Evolutionary conservation across 306 rosid species (phyloP).

Genomic region (Fragaria nilgerrensis): DNA sequence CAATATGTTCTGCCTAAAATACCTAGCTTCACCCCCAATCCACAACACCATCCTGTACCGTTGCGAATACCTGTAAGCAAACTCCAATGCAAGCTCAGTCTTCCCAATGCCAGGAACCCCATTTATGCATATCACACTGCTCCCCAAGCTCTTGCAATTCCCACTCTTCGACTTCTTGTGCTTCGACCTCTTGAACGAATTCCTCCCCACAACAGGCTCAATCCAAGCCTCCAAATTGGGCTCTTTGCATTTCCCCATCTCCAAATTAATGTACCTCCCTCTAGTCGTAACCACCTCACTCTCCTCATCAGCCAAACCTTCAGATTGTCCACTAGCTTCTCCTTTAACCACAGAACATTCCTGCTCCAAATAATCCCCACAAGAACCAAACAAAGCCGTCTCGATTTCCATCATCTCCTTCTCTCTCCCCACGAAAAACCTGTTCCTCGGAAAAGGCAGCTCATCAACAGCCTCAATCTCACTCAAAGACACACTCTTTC

Average conservation of each 20-base stretch:
- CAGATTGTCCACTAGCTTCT: constrained; percentile 65
- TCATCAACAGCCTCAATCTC: constrained; percentile 44
- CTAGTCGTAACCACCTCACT: constrained; percentile 39
- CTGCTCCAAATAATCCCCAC: constrained; percentile 42
- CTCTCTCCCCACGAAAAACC: constrained; percentile 67
- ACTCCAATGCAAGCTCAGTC: constrained; percentile 79
- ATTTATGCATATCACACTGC: constrained; percentile 65
- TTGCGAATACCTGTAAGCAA: constrained; percentile 63
- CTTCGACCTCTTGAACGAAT: constrained; percentile 54
- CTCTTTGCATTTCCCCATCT: constrained; percentile 62
- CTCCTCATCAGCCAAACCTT: constrained; percentile 83
- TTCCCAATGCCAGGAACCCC: constrained; percentile 84
- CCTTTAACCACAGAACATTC: constrained; percentile 48
- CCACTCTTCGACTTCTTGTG: constrained; percentile 67
- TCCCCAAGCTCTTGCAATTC: constrained; percentile 50
- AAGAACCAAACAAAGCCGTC: constrained; percentile 49
- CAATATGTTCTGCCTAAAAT: constrained; percentile 71
- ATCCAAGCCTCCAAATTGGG: constrained; percentile 64
- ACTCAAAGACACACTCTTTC: constrained; percentile 46
- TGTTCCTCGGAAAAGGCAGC: constrained; percentile 65
- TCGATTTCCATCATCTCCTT: constrained; percentile 79
- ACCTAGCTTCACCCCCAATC: constrained; percentile 83
- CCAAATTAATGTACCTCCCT: constrained; percentile 67
- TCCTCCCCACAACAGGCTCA: constrained; percentile 58
- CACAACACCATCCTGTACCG: constrained; percentile 86